Evolutionary conservation across 2,329 filamentous ascomycete species (phyloP).

Genomic region (Hypoxylon sp.): DNA sequence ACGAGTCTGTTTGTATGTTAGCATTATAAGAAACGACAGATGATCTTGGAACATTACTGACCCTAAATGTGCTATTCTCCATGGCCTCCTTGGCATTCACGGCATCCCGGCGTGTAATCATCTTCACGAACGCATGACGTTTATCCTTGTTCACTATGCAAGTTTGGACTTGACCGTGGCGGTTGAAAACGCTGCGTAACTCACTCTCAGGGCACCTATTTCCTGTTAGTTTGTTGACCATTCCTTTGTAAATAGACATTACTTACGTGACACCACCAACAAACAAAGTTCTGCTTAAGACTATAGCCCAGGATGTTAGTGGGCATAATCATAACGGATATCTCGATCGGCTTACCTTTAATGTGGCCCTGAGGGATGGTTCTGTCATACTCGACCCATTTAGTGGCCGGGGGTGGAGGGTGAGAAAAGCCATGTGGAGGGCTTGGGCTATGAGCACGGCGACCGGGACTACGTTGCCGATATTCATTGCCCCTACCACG

Average conservation of each 20-base stretch:
- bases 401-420: conserved; percentile 60
- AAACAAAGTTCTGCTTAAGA: conserved; percentile 94
- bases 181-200: conserved; percentile 83
- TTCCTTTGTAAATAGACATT: conserved; percentile 14
- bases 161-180: conserved; percentile 91
- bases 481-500: conserved; percentile 77
- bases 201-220: conserved; percentile 82
- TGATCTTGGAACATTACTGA: conserved; percentile 61
- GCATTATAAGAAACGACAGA: conserved; percentile 2
- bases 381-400: conserved; percentile 86
- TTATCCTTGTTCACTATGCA: conserved; percentile 99
- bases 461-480: conserved; percentile 86
- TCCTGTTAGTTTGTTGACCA: conserved; percentile 50
- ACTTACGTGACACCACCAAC: conserved; percentile 94
- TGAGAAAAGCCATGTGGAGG: conserved; percentile 59
- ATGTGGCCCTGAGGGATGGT: conserved; percentile 82
- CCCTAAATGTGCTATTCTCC: conserved; percentile 83
- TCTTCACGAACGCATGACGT: conserved; percentile 98
- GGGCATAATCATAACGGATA: conserved; percentile 5
- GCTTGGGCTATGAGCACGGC: conserved; percentile 75
- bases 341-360: conserved; percentile 67
- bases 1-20: conserved; percentile 74
- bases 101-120: conserved; percentile 91
- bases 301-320: conserved; percentile 58
- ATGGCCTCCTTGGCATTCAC: conserved; percentile 87